Evolutionary conservation across 805 yeast genomes (phyloP), one percentile per base, ranked within the genome.

Genomic region (Candida silvicultrix): DNA sequence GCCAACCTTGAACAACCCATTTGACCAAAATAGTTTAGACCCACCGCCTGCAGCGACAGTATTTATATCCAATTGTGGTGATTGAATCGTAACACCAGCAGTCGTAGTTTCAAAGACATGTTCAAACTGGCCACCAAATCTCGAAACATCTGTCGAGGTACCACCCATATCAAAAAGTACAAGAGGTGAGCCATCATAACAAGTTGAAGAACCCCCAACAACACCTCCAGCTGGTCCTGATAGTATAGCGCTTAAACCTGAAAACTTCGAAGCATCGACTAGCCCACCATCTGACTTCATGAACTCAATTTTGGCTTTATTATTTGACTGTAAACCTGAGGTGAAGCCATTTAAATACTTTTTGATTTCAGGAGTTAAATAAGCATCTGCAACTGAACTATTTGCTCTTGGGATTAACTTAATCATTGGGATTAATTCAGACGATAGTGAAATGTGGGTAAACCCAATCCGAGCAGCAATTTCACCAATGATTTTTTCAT

Each of bases 171-270:
- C 96, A 54, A 87, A 85, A 0, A 94, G 95, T 46, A 87, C 76
- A 41, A 85, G 70, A 0, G 75, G 75, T n/a, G 65, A 57, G 1
- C 67, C 64, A 49, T 79, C 73, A 60, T 74, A 88, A 50, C 96
- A 86, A 0, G 98, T 90, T 44, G 79, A 75, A 0, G 96, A 87
- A 56, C 81, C 87, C 0, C 98, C 98, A 31, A 92, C 97, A 48
- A 92, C 95, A 42, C 98, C 98, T 35, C 98, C 98, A 10, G 98
- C 98, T 3, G 98, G 98, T 2, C 98, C 98, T 1, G 97, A 88
- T 32, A 92, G 66, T 42, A 92, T 85, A 4, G 98, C 96, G 54
- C 81, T 76, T 34, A 92, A 69, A 2, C 98, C 98, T 0, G 96
- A 83, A 62, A 92, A 92, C 42, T 78, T 75, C 20, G 79, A 71